These are phyloP conservation scores for Phalaenopsis equestris DNA, from an alignment of 106 monocot genomes.

Conservation along the genomic window DNA sequence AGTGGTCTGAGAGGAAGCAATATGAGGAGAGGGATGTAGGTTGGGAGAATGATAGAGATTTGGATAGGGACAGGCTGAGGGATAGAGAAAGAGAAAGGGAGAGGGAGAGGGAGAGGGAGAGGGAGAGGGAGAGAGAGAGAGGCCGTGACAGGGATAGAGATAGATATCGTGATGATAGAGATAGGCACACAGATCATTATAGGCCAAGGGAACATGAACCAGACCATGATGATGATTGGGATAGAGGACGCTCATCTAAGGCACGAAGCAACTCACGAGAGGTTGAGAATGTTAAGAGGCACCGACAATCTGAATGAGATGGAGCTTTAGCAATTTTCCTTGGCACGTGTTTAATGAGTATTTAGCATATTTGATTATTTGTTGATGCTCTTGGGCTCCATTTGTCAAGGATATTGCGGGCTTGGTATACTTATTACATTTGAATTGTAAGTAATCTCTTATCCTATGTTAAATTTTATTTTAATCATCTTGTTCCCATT, in stretches of 20 bases:
- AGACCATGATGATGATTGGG: slow-evolving; percentile 58
- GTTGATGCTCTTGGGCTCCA: not conserved
- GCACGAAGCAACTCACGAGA: slow-evolving; percentile 66
- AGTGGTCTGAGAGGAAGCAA: slow-evolving; percentile 47
- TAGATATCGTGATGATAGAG: slow-evolving; percentile 38
- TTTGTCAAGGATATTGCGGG: slow-evolving; percentile 19
- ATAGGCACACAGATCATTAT: slow-evolving; percentile 49
- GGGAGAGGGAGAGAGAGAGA: slow-evolving; percentile 27
- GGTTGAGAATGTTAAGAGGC: slow-evolving; percentile 67
- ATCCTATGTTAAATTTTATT: not conserved
- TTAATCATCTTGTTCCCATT: not conserved
- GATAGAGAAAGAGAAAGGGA: slow-evolving; percentile 39
- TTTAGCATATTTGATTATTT: not conserved
- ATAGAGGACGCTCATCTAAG: slow-evolving; percentile 57
- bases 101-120: slow-evolving; percentile 24
- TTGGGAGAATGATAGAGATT: slow-evolving; percentile 32
- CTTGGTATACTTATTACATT: slow-evolving; percentile 5
- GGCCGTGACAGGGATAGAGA: slow-evolving; percentile 16
- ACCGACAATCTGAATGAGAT: slow-evolving; percentile 43
- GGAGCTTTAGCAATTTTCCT: slow-evolving; percentile 7
- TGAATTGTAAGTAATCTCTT: slow-evolving; percentile 18
- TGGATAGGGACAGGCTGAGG: slow-evolving; percentile 39
- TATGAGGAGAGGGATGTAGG: slow-evolving; percentile 53
- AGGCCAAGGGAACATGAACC: slow-evolving; percentile 49
- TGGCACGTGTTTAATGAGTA: not conserved